These are phyloP conservation scores for Cynanchum wilfordii DNA, from an alignment of 257 asterid species.

Conservation along the genomic window DNA sequence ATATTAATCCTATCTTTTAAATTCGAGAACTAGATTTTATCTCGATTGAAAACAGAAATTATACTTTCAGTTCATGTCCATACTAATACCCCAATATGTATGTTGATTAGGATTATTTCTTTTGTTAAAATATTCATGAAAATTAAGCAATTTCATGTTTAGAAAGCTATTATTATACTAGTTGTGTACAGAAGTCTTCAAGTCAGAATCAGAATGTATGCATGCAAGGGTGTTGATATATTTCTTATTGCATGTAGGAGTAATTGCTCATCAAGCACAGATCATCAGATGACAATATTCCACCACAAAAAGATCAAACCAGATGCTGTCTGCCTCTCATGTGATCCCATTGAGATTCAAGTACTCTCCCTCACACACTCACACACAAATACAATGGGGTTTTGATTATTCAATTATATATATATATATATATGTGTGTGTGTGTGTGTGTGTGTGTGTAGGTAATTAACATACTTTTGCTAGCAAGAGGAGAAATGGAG, in stretches of 20 bases:
- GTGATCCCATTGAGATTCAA: slow-evolving; percentile 19
- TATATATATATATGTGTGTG: neutral
- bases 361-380: neutral
- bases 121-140: too few species aligned
- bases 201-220: neutral
- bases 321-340: neutral
- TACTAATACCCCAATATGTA: too few species aligned
- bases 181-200: neutral
- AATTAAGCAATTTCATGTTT: too few species aligned
- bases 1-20: too few species aligned
- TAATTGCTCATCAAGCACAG: neutral
- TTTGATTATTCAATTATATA: too few species aligned
- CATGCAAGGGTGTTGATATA: neutral
- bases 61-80: too few species aligned
- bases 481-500: slow-evolving; percentile 23
- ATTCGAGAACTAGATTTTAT: too few species aligned
- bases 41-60: too few species aligned
- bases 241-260: neutral
- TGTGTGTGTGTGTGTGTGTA: too few species aligned
- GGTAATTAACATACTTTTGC: slow-evolving; percentile 16
- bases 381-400: too few species aligned
- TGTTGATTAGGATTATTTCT: too few species aligned
- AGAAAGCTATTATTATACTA: too few species aligned
- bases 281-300: slow-evolving; percentile 2
- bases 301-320: neutral